phyloP scores from a whole-genome alignment of 2,329 filamentous ascomycete genomes.

The Nigrospora sphaerica region DNA sequence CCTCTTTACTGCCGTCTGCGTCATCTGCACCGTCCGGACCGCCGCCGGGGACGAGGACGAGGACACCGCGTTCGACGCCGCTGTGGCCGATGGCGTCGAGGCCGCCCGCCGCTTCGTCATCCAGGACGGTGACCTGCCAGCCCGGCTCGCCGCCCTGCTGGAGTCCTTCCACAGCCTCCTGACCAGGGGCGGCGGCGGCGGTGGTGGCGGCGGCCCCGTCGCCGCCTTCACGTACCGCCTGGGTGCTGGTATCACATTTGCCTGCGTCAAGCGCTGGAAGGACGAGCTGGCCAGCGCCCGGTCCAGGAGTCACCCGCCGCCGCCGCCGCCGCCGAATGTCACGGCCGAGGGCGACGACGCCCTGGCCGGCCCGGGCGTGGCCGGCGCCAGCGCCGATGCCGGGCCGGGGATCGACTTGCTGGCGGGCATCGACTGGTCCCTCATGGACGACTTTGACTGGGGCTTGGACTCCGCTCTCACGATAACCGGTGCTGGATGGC shows the following conservation, averaged over 20 bases:
- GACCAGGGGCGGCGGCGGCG: slow-evolving; percentile 14
- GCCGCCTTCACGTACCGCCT: slow-evolving; percentile 37
- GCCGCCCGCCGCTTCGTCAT: slow-evolving; percentile 36
- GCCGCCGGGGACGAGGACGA: slow-evolving; percentile 30
- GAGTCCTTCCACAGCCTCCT: slow-evolving; percentile 37
- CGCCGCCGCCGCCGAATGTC: background rate
- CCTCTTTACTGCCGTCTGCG: slow-evolving; percentile 36
- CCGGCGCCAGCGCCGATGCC: background rate
- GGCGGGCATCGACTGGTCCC: slow-evolving; percentile 22
- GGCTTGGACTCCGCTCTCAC: slow-evolving; percentile 11
- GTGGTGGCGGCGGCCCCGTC: slow-evolving; percentile 31
- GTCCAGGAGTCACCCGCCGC: background rate
- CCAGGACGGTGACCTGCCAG: slow-evolving; percentile 40
- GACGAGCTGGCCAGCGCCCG: slow-evolving; percentile 11
- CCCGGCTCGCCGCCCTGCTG: slow-evolving; percentile 36
- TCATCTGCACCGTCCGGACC: slow-evolving; percentile 37
- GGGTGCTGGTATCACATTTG: slow-evolving; percentile 40
- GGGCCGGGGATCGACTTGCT: slow-evolving; percentile 6
- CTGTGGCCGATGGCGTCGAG: slow-evolving; percentile 23
- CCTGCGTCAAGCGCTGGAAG: slow-evolving; percentile 41
- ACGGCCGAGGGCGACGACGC: background rate
- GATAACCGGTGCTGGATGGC: no score
- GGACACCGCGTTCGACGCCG: slow-evolving; percentile 13
- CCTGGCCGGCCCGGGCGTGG: background rate
- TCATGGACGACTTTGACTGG: slow-evolving; percentile 26